These are phyloP conservation scores for Starmerella geochares DNA, from an alignment of 805 yeast species.

Conservation along the genomic window DNA sequence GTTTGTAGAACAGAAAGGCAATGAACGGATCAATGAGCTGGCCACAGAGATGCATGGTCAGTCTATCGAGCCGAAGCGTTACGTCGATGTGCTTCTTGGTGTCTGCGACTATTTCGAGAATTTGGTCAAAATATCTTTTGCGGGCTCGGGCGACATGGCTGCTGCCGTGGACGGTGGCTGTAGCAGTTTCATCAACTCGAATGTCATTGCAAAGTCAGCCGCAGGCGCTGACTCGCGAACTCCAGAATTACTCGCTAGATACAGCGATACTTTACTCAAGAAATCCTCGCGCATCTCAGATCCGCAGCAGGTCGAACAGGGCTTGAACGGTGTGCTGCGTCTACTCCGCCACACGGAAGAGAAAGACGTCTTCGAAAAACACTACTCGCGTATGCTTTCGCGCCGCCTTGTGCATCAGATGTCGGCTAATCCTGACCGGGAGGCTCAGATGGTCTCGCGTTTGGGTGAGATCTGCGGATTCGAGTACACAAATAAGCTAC, in stretches of 20 bases:
- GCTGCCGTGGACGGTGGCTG: slow-evolving; percentile 87
- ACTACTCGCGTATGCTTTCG: slow-evolving; percentile 81
- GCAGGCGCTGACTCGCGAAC: slow-evolving; percentile 51
- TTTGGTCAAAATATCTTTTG: slow-evolving; percentile 58
- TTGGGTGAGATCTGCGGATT: slow-evolving; percentile 80
- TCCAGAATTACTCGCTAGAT: slow-evolving; percentile 83
- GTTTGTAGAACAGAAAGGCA: slow-evolving; percentile 60
- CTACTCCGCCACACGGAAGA: slow-evolving; percentile 82
- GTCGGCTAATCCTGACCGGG: slow-evolving; percentile 73
- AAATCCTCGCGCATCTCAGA: slow-evolving; percentile 61
- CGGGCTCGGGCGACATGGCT: slow-evolving; percentile 64
- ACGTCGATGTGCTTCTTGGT: slow-evolving; percentile 63
- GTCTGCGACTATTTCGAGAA: slow-evolving; percentile 59
- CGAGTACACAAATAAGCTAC: slow-evolving; percentile 87
- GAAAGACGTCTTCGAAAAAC: slow-evolving; percentile 88
- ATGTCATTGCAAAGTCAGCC: slow-evolving; percentile 56
- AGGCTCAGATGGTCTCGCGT: slow-evolving; percentile 72
- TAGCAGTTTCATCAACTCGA: slow-evolving; percentile 68
- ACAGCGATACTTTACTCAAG: slow-evolving; percentile 72
- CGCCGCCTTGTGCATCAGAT: slow-evolving; percentile 80
- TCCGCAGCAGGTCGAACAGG: slow-evolving; percentile 52
- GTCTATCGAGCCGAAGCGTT: slow-evolving; percentile 58
- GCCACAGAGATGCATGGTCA: slow-evolving; percentile 40
- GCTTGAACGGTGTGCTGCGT: slow-evolving; percentile 74
- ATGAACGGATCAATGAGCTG: slow-evolving; percentile 51